These are phyloP conservation scores for Penicillium fuscoglaucum DNA, from an alignment of 2,329 filamentous ascomycete genomes.

Conservation along the genomic window DNA sequence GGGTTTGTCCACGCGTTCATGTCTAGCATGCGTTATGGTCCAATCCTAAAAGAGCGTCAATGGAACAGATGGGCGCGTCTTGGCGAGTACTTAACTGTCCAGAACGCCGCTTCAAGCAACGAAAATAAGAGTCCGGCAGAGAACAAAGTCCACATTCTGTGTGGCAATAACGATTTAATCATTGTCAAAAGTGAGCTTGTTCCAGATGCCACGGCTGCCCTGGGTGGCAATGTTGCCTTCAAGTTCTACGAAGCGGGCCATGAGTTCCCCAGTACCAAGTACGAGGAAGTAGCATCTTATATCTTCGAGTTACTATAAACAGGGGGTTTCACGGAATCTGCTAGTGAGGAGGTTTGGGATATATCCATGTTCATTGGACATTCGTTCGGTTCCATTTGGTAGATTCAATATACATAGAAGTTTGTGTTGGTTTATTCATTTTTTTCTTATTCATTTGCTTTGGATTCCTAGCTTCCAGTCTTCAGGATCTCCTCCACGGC, in stretches of 20 bases:
- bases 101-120: slow-evolving; percentile 35
- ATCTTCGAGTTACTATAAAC: slow-evolving; percentile 47
- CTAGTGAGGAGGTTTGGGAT: neutral
- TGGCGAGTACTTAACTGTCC: slow-evolving; percentile 49
- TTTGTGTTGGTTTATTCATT: neutral
- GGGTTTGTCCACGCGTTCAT: slow-evolving; percentile 72
- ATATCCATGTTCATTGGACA: neutral
- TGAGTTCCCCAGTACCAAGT: slow-evolving; percentile 66
- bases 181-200: slow-evolving; percentile 65
- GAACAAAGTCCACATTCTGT: slow-evolving; percentile 62
- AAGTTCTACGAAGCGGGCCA: slow-evolving; percentile 64
- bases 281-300: slow-evolving; percentile 58
- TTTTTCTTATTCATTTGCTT: slow-evolving; percentile 10
- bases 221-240: slow-evolving; percentile 62
- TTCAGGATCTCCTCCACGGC: slow-evolving; percentile 33
- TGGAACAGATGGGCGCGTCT: slow-evolving; percentile 63
- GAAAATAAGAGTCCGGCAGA: slow-evolving; percentile 37
- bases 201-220: slow-evolving; percentile 58
- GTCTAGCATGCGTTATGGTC: slow-evolving; percentile 68
- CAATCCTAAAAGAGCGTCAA: slow-evolving; percentile 61
- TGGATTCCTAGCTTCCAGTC: slow-evolving; percentile 13
- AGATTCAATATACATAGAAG: slow-evolving; percentile 14
- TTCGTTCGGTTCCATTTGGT: slow-evolving; percentile 1
- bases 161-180: slow-evolving; percentile 67
- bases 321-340: neutral